Base-by-base conservation (phyloP, 2,329 filamentous ascomycete species). In the Teratosphaeria epicoccoides region DNA sequence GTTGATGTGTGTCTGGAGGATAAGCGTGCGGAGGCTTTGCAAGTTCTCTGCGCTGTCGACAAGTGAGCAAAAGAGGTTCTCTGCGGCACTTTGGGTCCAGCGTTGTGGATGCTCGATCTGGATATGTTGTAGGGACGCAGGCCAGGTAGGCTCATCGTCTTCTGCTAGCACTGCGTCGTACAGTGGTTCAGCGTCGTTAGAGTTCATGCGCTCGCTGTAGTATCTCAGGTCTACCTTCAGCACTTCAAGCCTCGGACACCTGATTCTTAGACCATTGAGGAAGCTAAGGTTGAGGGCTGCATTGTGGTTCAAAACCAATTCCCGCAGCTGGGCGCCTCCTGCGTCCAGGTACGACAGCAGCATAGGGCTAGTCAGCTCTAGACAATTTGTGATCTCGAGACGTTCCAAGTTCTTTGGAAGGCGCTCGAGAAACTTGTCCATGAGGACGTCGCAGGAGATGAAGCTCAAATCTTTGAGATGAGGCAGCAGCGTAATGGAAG, bases 191-290 rank as follows among this genome's bases (percentile, higher is more conserved):
- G 83, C 81, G 61, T 93, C 86, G 47, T 81, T 80, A 57, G 83
- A 81, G 46, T 78, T 79, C 49, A 77, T 74, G 53, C 87, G 81
- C 40, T 82, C 78, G 57, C 83, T 85, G 68, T 82, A 90, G 62
- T 89, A 93, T 12, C 81, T 83, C 49, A 94, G 72, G 59, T 95
- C 87, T 76, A 95, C 84, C 47, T 78, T 79, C 37, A 97, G 73
- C 23, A 79, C 76, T 61, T 84, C 75, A 5, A 97, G 74, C 3
- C 76, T 74, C 0, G 88, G 87, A 62, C 89, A 95, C 1, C 78
- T 76, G 3, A 71, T 66, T 17, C 79, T 81, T 45, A 97, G 70
- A 24, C 76, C 68, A 0, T 81, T 77, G 6, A 93, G 73, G 61
- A 95, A 96, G 0, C 77, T 80, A 40, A 96, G 70, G 60, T 83